A percentile compares a stretch with the other conserved stretches of the same genome.
phyloP scores from a whole-genome alignment of 176 grass and related monocot species.

The Puya raimondii region DNA sequence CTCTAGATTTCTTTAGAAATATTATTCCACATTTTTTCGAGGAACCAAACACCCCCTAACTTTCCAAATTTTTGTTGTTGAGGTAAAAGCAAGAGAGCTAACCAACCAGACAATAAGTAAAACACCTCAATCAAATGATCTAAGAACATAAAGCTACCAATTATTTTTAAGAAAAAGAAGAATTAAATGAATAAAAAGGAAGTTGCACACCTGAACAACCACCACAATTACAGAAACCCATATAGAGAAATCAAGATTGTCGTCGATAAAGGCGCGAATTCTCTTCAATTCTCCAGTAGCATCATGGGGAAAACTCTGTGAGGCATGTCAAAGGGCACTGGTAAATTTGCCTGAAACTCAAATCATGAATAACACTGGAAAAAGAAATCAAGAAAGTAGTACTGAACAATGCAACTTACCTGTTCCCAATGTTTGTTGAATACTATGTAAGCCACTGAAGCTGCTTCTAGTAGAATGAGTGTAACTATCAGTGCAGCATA shows the following conservation, averaged over 20 bases:
- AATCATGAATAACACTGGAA: neutral
- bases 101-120: too few relatives aligned
- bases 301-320: constrained; percentile 6
- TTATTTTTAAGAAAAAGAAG: too few relatives aligned
- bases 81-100: too few relatives aligned
- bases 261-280: neutral
- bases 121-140: too few relatives aligned
- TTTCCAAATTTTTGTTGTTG: too few relatives aligned
- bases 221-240: neutral
- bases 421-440: constrained; percentile 12
- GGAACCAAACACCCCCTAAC: too few relatives aligned
- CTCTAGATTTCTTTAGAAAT: too few relatives aligned
- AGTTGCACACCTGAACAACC: constrained; percentile 1
- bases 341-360: neutral
- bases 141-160: too few relatives aligned
- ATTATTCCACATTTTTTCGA: too few relatives aligned
- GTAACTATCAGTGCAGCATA: constrained; percentile 1
- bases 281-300: constrained; percentile 4
- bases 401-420: neutral
- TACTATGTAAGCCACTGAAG: constrained; percentile 2
- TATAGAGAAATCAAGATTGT: neutral
- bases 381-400: neutral
- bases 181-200: neutral
- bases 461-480: constrained; percentile 8
- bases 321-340: neutral